Evolutionary conservation across 306 rosid species (phyloP).

Genomic region (Fragaria iinumae): DNA sequence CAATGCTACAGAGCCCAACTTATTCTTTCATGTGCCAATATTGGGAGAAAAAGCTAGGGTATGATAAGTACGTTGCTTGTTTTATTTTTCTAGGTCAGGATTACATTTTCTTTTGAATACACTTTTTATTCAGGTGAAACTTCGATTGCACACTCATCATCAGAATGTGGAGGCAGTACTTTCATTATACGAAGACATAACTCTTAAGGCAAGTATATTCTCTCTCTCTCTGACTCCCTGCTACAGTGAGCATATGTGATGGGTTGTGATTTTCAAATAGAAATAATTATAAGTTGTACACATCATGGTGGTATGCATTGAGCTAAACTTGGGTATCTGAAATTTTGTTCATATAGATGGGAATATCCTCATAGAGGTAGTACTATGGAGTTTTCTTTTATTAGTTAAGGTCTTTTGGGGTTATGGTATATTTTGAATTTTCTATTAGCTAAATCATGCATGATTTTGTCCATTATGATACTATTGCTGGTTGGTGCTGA

Average conservation of each 20-base stretch:
- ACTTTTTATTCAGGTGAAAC: conserved; percentile 59
- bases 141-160: conserved; percentile 82
- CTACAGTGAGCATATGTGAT: too few species aligned
- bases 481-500: not conserved
- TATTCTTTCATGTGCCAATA: not conserved
- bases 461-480: not conserved
- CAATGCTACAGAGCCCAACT: not conserved
- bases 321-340: not conserved
- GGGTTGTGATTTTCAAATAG: not conserved
- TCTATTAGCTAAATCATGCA: not conserved
- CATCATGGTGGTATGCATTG: not conserved
- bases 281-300: not conserved
- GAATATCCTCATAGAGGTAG: not conserved
- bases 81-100: not conserved
- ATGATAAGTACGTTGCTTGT: not conserved
- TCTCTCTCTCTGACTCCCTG: conserved; percentile 6
- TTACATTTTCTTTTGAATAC: conserved; percentile 14
- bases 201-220: conserved; percentile 53
- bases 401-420: not conserved
- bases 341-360: not conserved
- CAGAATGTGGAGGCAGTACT: conserved; percentile 88
- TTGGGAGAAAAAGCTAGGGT: not conserved
- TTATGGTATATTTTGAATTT: not conserved
- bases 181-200: conserved; percentile 61
- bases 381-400: not conserved